Evolutionary conservation across 352 stramenopile genomes (phyloP).

Genomic region (Bremia lactucae): DNA sequence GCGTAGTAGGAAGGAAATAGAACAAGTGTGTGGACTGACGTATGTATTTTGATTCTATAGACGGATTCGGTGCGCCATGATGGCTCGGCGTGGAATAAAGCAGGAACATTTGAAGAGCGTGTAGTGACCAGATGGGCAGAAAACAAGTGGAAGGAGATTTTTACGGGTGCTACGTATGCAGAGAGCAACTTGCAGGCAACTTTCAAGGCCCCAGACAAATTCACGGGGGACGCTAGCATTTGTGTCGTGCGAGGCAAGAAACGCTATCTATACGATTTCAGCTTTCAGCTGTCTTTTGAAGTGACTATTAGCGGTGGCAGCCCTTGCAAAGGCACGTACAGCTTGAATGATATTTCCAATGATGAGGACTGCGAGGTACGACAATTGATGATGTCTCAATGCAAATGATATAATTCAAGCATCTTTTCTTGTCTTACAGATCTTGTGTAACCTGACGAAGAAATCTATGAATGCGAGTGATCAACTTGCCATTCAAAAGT

Average conservation of each 20-base stretch:
- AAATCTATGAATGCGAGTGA: constrained; percentile 33
- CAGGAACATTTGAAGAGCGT: constrained; percentile 87
- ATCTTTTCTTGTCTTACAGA: constrained; percentile 22
- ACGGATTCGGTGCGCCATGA: constrained; percentile 31
- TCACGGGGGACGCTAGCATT: constrained; percentile 79
- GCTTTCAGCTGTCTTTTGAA: constrained; percentile 64
- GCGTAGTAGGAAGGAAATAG: background rate
- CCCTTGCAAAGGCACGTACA: constrained; percentile 53
- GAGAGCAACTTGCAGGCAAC: constrained; percentile 34
- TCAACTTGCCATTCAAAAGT: constrained; percentile 35
- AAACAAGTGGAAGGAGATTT: constrained; percentile 53
- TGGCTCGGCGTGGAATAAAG: constrained; percentile 87
- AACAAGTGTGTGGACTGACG: no score
- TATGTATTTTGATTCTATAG: constrained; percentile 4
- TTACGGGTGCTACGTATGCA: constrained; percentile 26
- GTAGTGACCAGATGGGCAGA: constrained; percentile 82
- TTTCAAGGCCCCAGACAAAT: constrained; percentile 53
- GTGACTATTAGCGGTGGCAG: constrained; percentile 36
- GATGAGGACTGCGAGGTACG: constrained; percentile 80
- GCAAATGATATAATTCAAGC: no score
- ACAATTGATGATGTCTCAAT: background rate
- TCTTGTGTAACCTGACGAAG: constrained; percentile 43
- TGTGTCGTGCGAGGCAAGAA: constrained; percentile 85
- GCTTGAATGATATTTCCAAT: constrained; percentile 80
- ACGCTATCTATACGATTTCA: constrained; percentile 83